Evolutionary conservation across 2,329 filamentous ascomycete genomes (phyloP).

Genomic region (Grosmannia penicillata): DNA sequence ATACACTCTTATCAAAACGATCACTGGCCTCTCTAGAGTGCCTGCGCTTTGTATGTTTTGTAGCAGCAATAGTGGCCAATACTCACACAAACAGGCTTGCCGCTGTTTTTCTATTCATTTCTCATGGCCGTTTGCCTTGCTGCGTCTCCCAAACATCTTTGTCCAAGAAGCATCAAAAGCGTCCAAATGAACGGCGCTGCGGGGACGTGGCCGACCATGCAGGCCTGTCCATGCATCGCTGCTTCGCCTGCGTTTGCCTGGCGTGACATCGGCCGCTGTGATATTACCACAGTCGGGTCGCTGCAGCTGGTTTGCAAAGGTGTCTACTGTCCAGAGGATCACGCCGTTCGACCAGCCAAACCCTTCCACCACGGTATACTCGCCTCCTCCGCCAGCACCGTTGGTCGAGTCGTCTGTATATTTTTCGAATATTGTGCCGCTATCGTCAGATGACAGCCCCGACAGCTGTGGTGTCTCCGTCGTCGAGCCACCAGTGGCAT

Average conservation of each 20-base stretch:
- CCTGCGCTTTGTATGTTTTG: too few species aligned
- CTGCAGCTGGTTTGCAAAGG: conserved; percentile 39
- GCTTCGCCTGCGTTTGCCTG: conserved; percentile 15
- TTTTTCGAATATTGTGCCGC: conserved; percentile 57
- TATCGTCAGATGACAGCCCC: conserved; percentile 25
- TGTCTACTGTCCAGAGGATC: conserved; percentile 49
- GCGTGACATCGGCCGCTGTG: conserved; percentile 22
- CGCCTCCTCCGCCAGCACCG: conserved; percentile 47
- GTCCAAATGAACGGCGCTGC: conserved; percentile 30
- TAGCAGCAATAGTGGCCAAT: too few species aligned
- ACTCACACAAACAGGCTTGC: not conserved
- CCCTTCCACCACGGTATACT: conserved; percentile 55
- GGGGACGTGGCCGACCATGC: conserved; percentile 1
- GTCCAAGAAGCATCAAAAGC: conserved; percentile 29
- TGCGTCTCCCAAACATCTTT: conserved; percentile 27
- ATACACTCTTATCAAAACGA: too few species aligned
- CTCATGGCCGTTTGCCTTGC: too few species aligned
- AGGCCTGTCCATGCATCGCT: not conserved
- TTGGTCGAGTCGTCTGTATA: conserved; percentile 47
- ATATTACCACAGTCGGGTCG: conserved; percentile 41
- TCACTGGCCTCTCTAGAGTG: too few species aligned
- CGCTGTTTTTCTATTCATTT: not conserved
- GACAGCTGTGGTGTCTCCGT: conserved; percentile 32
- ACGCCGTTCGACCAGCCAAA: conserved; percentile 61
- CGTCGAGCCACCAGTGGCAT: conserved; percentile 48